Evolutionary conservation across 2,329 filamentous ascomycete genomes (phyloP), one percentile per base, ranked within the genome.

Genomic region (Alternaria metachromatica): DNA sequence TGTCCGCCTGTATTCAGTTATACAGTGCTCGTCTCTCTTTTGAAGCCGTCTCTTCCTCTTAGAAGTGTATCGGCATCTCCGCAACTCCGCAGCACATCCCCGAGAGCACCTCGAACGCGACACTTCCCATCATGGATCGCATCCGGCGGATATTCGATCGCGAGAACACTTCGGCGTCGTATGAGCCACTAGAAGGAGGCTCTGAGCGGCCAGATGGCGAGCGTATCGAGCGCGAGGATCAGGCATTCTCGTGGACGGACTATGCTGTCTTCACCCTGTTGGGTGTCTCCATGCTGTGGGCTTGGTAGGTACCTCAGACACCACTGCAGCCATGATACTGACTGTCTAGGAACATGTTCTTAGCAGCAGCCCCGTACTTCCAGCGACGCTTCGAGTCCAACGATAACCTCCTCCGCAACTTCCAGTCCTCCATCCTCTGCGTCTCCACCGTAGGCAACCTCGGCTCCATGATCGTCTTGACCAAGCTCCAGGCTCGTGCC

Each of bases 251-350:
- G 66, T 94, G 92, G 89, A 76, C 92, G 37, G 92, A 96, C 78
- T 99, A 98, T 81, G 83, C 82, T 72, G 90, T 97, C 76, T 98
- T 98, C 80, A 84, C 91, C 60, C 83, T 97, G 55, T 84, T 98
- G 25, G 96, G 96, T 55, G 86, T 97, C 60, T 92, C 94, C 56
- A 98, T 98, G 96, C 86, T 98, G 48, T 98, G 95, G 95, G 94
- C 95, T 59, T 98, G 95, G 95, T 96, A 87, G 71, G 87, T 53
- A 62, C 46, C 28, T 11, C 7, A 10, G 4, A 48, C 50, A 41
- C 23, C 28, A 45, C 58, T 15, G 48, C 13, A 55, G 8, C 53
- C 33, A 20, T 10, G 21, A n/a, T 20, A 60, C 66, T 72, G 51
- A 74, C 44, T 41, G 58, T 15, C 12, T 37, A 95, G 93, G 93